Evolutionary conservation across 2,329 filamentous ascomycete species (phyloP).

Genomic region (Sclerotinia minor): DNA sequence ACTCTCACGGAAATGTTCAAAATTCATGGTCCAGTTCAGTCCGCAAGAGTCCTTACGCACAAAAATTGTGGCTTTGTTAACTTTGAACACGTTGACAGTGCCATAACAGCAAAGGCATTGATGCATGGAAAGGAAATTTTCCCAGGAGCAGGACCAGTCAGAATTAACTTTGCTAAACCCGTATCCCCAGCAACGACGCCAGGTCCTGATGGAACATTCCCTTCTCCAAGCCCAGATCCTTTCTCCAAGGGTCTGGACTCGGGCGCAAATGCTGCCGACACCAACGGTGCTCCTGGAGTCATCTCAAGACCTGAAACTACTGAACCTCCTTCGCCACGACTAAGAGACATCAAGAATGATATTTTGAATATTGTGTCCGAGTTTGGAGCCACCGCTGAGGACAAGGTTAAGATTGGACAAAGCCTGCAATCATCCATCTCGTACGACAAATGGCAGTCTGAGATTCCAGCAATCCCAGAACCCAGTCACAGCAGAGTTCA

Average conservation of each 20-base stretch:
- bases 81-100: conserved; percentile 88
- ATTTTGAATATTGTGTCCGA: conserved; percentile 84
- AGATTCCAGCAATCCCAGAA: conserved; percentile 87
- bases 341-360: conserved; percentile 77
- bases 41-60: conserved; percentile 89
- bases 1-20: conserved; percentile 95
- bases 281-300: conserved; percentile 44
- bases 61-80: conserved; percentile 99
- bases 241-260: conserved; percentile 61
- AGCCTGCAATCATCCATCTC: conserved; percentile 76
- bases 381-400: conserved; percentile 81
- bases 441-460: conserved; percentile 70
- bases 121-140: conserved; percentile 99
- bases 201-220: conserved; percentile 81
- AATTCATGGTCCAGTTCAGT: conserved; percentile 86
- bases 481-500: conserved; percentile 85
- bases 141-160: conserved; percentile 88
- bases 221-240: conserved; percentile 88
- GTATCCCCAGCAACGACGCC: conserved; percentile 88
- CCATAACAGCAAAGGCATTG: conserved; percentile 80
- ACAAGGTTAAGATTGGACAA: conserved; percentile 68
- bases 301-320: conserved; percentile 47
- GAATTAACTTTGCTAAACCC: conserved; percentile 97
- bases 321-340: conserved; percentile 66
- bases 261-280: conserved; percentile 43